A percentile compares a stretch with the other conserved stretches of the same genome.
Evolutionary conservation across 805 yeast species (phyloP).

Genomic region (Saccharomyces eubayanus): DNA sequence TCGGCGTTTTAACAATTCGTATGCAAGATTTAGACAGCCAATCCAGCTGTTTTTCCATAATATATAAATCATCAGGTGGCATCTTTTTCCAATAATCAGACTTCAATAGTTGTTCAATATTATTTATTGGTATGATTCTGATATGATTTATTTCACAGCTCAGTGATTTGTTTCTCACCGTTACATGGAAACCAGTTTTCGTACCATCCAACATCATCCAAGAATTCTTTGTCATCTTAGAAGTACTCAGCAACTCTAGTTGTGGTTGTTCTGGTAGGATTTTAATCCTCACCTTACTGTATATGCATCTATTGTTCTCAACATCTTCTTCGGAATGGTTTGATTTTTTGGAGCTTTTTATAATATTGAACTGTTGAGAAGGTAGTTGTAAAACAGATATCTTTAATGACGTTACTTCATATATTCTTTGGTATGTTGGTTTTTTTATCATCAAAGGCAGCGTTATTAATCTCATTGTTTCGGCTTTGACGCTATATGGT

Average conservation of each 20-base stretch:
- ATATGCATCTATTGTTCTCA: conserved; percentile 4
- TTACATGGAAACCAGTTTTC: conserved; percentile 13
- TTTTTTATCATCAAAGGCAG: conserved; percentile 16
- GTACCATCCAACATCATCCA: conserved; percentile 30
- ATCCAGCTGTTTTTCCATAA: conserved; percentile 19
- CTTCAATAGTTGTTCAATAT: conserved; percentile 19
- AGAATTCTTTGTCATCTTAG: conserved; percentile 18
- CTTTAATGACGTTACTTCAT: conserved; percentile 9
- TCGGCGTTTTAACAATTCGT: conserved; percentile 13
- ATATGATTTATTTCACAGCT: conserved; percentile 20
- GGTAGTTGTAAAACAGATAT: conserved; percentile 23
- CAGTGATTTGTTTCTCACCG: conserved; percentile 24
- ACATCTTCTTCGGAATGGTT: background rate
- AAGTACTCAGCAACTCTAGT: conserved; percentile 19
- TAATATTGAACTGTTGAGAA: conserved; percentile 10
- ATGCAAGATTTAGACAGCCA: conserved; percentile 19
- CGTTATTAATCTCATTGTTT: conserved; percentile 32
- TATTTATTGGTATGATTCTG: conserved; percentile 16
- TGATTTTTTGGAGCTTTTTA: background rate
- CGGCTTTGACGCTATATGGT: conserved; percentile 34
- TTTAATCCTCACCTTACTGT: conserved; percentile 8
- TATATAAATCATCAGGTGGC: conserved; percentile 23
- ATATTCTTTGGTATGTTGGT: conserved; percentile 9
- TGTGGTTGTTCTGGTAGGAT: conserved; percentile 28
- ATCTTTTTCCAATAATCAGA: conserved; percentile 25